Evolutionary conservation across 352 stramenopile genomes (phyloP).

Genomic region (Phytophthora pinifolia): DNA sequence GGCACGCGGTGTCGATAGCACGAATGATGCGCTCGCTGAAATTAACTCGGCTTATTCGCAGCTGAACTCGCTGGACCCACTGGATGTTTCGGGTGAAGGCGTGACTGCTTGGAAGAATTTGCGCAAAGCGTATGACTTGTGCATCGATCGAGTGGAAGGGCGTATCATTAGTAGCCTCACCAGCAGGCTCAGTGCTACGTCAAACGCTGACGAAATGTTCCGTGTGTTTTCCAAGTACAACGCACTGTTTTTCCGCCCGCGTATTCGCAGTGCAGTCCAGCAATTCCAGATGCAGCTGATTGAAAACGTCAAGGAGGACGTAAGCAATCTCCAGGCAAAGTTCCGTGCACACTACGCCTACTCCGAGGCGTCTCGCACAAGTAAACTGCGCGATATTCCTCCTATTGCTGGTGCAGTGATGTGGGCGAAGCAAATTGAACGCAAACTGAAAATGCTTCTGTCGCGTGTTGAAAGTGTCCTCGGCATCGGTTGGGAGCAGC

Average conservation of each 20-base stretch:
- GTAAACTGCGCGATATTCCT: slow-evolving; percentile 96
- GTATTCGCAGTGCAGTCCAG: slow-evolving; percentile 95
- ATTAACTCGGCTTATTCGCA: slow-evolving; percentile 91
- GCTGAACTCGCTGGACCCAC: slow-evolving; percentile 71
- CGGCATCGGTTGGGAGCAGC: slow-evolving; percentile 96
- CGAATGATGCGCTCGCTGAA: slow-evolving; percentile 78
- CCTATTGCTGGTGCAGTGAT: slow-evolving; percentile 98
- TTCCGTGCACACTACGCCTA: slow-evolving; percentile 95
- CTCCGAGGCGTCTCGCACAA: slow-evolving; percentile 94
- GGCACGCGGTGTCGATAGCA: slow-evolving; percentile 54
- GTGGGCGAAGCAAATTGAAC: slow-evolving; percentile 99
- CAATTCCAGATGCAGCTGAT: slow-evolving; percentile 99
- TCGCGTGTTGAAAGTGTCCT: slow-evolving; percentile 97
- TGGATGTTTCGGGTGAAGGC: slow-evolving; percentile 88
- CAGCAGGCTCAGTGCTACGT: slow-evolving; percentile 82
- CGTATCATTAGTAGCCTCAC: slow-evolving; percentile 91
- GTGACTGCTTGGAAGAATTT: slow-evolving; percentile 83
- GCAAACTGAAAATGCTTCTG: slow-evolving; percentile 97
- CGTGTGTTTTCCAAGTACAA: slow-evolving; percentile 98
- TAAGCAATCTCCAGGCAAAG: slow-evolving; percentile 96
- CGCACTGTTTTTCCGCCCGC: slow-evolving; percentile 95
- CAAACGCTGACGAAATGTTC: slow-evolving; percentile 96
- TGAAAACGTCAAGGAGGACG: slow-evolving; percentile 96
- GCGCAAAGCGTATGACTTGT: slow-evolving; percentile 89
- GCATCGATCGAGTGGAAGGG: slow-evolving; percentile 92